Conservation (phyloP, 106 monocot species). For the Gastrodia elata region DNA sequence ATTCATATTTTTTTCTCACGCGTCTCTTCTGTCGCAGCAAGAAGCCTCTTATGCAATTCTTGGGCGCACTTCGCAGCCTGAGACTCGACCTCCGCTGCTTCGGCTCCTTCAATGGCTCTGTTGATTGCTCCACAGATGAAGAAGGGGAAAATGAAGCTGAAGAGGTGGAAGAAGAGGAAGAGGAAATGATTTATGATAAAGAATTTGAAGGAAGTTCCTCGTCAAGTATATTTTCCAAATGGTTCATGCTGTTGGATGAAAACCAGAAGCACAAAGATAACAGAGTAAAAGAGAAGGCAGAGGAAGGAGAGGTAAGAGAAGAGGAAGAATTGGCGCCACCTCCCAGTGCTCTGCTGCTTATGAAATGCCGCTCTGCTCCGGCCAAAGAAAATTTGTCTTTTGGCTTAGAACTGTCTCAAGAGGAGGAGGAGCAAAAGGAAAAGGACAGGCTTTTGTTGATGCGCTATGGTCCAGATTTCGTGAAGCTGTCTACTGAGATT, state of each 20-base stretch:
- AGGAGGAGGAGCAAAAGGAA: not conserved
- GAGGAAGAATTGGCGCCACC: slow-evolving; percentile 28
- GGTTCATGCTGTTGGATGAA: slow-evolving; percentile 74
- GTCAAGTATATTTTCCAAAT: slow-evolving; percentile 40
- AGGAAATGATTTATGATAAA: slow-evolving; percentile 13
- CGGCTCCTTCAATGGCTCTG: slow-evolving; percentile 29
- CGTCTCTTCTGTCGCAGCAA: slow-evolving; percentile 32
- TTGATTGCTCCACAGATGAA: slow-evolving; percentile 25
- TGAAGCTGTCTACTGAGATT: slow-evolving; percentile 60
- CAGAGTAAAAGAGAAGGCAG: slow-evolving; percentile 6
- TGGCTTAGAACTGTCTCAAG: not conserved
- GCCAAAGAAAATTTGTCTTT: slow-evolving; percentile 41
- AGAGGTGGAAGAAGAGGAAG: slow-evolving; percentile 28
- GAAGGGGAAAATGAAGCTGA: slow-evolving; percentile 39
- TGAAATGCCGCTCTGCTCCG: slow-evolving; percentile 83
- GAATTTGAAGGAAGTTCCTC: slow-evolving; percentile 12
- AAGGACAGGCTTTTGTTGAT: slow-evolving; percentile 12
- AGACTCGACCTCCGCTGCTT: slow-evolving; percentile 47
- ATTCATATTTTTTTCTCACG: not conserved
- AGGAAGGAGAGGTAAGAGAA: slow-evolving; percentile 9
- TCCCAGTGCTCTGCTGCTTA: slow-evolving; percentile 69
- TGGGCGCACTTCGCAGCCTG: slow-evolving; percentile 37
- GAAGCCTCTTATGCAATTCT: slow-evolving; percentile 42
- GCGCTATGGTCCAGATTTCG: slow-evolving; percentile 48
- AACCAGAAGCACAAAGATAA: slow-evolving; percentile 10